Percentiles rank a stretch among this genome's conserved stretches.
Conservation (phyloP, 2,329 filamentous ascomycete genomes). For the Cercospora sp. region DNA sequence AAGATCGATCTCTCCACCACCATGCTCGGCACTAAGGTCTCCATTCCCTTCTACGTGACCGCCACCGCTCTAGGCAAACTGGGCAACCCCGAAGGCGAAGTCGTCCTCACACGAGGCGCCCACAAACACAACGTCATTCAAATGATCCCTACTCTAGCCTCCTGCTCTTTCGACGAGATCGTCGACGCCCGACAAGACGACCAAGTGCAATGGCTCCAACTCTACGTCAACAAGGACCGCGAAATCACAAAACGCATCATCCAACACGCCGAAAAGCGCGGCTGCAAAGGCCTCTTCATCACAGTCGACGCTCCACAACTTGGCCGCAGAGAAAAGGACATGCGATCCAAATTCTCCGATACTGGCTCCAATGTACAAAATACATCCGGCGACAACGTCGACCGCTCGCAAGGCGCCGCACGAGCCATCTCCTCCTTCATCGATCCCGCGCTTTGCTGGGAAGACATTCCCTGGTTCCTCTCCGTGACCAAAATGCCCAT, state of each 20-base stretch:
- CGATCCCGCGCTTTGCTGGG: constrained; percentile 90
- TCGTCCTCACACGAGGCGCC: constrained; percentile 81
- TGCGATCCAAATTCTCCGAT: constrained; percentile 78
- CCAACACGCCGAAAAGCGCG: constrained; percentile 83
- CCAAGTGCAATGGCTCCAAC: constrained; percentile 93
- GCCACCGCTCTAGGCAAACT: constrained; percentile 95
- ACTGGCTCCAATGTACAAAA: constrained; percentile 78
- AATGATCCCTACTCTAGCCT: constrained; percentile 97
- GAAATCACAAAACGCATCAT: constrained; percentile 87
- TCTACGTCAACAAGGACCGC: constrained; percentile 86
- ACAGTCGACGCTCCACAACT: constrained; percentile 97
- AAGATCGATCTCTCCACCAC: constrained; percentile 83
- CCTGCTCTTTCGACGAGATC: constrained; percentile 97
- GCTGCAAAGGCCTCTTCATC: constrained; percentile 95
- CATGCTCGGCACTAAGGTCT: constrained; percentile 84
- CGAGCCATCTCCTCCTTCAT: constrained; percentile 96
- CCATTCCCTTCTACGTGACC: constrained; percentile 93
- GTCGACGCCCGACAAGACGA: constrained; percentile 76
- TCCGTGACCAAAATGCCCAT: constrained; percentile 88
- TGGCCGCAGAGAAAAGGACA: constrained; percentile 93
- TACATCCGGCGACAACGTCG: constrained; percentile 65
- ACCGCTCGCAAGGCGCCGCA: constrained; percentile 87
- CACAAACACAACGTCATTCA: constrained; percentile 87
- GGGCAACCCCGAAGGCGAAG: constrained; percentile 89
- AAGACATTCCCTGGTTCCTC: constrained; percentile 78